phyloP scores from a whole-genome alignment of 495 filamentous ascomycete species.

The Melanomma pulvis-pyrius region DNA sequence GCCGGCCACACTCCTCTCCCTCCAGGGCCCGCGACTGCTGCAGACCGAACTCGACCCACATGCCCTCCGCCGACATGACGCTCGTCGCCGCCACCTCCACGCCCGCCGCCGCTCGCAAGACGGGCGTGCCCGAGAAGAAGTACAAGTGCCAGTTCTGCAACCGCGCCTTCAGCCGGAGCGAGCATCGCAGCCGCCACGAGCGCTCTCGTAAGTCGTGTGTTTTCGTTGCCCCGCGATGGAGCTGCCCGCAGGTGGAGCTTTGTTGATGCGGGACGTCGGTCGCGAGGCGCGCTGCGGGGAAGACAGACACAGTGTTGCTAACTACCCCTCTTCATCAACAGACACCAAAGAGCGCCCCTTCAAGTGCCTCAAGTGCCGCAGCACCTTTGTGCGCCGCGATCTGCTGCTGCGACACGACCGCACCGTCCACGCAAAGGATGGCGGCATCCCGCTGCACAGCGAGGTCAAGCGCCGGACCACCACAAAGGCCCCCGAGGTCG shows the following conservation, averaged over 20 bases:
- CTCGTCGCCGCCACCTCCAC: conserved; percentile 37
- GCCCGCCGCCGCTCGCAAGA: conserved; percentile 40
- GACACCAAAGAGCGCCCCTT: conserved; percentile 99
- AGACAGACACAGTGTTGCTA: conserved; percentile 32
- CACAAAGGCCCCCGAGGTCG: conserved; percentile 65
- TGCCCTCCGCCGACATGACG: conserved; percentile 42
- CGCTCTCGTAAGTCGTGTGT: conserved; percentile 82
- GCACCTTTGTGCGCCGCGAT: conserved; percentile 97
- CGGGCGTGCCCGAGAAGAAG: conserved; percentile 79
- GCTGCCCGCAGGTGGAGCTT: conserved; percentile 8
- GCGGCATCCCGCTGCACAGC: conserved; percentile 90
- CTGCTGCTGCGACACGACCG: conserved; percentile 95
- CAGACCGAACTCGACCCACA: conserved; percentile 5
- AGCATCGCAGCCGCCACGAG: conserved; percentile 96
- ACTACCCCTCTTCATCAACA: conserved; percentile 49
- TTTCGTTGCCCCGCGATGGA: conserved; percentile 17
- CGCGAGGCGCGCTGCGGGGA: conserved; percentile 34
- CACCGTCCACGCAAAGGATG: conserved; percentile 98
- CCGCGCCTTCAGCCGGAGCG: conserved; percentile 93
- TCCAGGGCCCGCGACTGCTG: conserved; percentile 10
- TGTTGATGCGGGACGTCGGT: conserved; percentile 27
- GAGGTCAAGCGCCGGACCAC: conserved; percentile 87
- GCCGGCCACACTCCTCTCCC: conserved; percentile 27
- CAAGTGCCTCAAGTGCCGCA: conserved; percentile 96
- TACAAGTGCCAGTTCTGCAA: conserved; percentile 99